Evolutionary conservation across 1,284 basidiomycete genomes (phyloP), one percentile per base, ranked within the genome.

Genomic region (Ganoderma lingzhi): DNA sequence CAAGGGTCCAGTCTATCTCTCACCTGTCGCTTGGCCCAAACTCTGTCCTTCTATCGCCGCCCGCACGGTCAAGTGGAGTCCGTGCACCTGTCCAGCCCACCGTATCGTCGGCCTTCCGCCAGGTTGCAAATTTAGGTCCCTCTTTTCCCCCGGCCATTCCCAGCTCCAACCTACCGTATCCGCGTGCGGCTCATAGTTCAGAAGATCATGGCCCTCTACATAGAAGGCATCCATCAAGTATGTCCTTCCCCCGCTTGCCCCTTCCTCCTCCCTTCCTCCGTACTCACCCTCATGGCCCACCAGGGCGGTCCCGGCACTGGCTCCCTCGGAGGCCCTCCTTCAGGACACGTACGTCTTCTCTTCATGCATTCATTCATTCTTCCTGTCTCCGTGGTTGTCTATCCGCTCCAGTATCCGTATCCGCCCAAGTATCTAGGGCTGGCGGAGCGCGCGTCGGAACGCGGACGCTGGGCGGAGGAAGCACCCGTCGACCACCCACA

Each of bases 301-400:
- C 74, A 78, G 73, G 74, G 74, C 41, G 74, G 76, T 59, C 74
- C 76, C 44, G 76, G 75, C 62, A 76, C 74, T 55, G 78, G 78
- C 39, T 64, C 77, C 10, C 70, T 78, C 32, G 77, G 77, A 32
- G 75, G 76, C 2, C 76, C 75, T 23, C 78, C 77, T 48, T 63
- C 76, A 32, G 76, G 77, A 39, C 77, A 78, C 64, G 78, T 79
- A 73, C 51, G 74, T 75, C 23, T 12, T n/a, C 19, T 45, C 55
- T 35, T 35, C 23, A 23, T 23, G 23, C 23, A 30, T n/a, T 9
- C 61, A 30, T 55, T 44, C 63, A 45, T 53, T 15, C 51, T 37
- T 44, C 42, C 23, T 15, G 23, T 39, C 35, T 59, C 35, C 17
- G 56, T 59, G n/a, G 56, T 59, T 37, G 19, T 55, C 53, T 59